phyloP scores from a whole-genome alignment of 148 eudicot genomes.

The Talinum fruticosum region DNA sequence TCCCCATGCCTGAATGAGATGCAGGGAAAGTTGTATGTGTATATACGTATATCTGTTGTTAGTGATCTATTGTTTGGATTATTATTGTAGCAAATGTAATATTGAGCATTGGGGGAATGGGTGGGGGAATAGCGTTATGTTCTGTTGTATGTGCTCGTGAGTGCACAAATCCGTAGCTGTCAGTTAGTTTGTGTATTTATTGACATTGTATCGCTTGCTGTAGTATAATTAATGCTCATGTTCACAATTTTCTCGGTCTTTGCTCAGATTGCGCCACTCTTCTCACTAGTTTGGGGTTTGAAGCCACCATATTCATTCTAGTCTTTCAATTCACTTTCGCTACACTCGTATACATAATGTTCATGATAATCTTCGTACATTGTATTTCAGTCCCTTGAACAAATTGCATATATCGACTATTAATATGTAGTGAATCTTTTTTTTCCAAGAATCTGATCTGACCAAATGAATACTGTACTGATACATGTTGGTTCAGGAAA shows the following conservation, averaged over 20 bases:
- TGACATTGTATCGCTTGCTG: neutral
- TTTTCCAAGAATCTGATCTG: no score
- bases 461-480: no score
- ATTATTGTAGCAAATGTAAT: neutral
- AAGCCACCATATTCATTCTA: neutral
- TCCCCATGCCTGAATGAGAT: neutral
- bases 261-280: neutral
- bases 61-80: neutral
- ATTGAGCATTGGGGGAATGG: neutral
- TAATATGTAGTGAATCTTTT: no score
- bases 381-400: no score
- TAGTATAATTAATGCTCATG: neutral
- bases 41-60: neutral
- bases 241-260: neutral
- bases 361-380: no score
- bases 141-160: neutral
- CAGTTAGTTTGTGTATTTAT: no score
- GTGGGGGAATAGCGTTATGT: neutral
- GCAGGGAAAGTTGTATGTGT: neutral
- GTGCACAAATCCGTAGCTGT: neutral
- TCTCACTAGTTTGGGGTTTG: neutral
- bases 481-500: no score
- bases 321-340: neutral
- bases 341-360: no score
- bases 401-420: no score